These are phyloP conservation scores for Alloascoidea hylecoeti DNA, from an alignment of 805 yeast species.

Conservation along the genomic window DNA sequence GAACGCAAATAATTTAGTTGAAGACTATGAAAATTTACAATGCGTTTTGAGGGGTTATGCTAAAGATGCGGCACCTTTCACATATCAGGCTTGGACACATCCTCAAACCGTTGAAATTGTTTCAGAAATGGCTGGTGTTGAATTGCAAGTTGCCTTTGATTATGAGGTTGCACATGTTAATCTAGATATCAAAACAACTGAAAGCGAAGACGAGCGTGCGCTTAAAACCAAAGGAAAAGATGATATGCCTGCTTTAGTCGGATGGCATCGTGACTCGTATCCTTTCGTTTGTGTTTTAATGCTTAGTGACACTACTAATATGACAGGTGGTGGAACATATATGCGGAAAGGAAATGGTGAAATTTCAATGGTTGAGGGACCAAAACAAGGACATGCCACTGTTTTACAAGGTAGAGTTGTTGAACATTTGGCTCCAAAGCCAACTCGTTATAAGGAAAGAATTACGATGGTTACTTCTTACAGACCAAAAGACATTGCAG, in stretches of 20 bases:
- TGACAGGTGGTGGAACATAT: conserved; percentile 47
- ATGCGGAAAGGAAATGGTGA: conserved; percentile 23
- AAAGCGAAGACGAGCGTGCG: conserved; percentile 3
- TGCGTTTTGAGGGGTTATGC: conserved; percentile 33
- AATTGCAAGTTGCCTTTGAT: conserved; percentile 38
- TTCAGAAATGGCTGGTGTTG: conserved; percentile 45
- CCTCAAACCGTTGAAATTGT: conserved; percentile 40
- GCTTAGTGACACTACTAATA: conserved; percentile 40
- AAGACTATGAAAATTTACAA: conserved; percentile 15
- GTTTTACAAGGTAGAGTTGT: conserved; percentile 32
- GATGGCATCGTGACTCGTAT: conserved; percentile 52
- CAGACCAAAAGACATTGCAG: conserved; percentile 12
- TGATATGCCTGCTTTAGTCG: conserved; percentile 39
- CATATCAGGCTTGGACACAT: conserved; percentile 42
- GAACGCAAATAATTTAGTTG: conserved; percentile 18
- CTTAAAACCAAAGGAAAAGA: conserved; percentile 9
- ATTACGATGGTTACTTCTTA: conserved; percentile 18
- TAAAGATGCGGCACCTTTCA: conserved; percentile 31
- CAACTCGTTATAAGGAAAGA: conserved; percentile 20
- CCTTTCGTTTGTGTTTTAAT: conserved; percentile 53
- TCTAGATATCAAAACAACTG: conserved; percentile 15
- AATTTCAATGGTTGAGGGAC: conserved; percentile 18
- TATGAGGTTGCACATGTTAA: conserved; percentile 43
- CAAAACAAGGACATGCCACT: conserved; percentile 34
- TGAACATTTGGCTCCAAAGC: conserved; percentile 32